Base-by-base conservation (phyloP, 2,329 filamentous ascomycete genomes). In the Nakataea oryzae region DNA sequence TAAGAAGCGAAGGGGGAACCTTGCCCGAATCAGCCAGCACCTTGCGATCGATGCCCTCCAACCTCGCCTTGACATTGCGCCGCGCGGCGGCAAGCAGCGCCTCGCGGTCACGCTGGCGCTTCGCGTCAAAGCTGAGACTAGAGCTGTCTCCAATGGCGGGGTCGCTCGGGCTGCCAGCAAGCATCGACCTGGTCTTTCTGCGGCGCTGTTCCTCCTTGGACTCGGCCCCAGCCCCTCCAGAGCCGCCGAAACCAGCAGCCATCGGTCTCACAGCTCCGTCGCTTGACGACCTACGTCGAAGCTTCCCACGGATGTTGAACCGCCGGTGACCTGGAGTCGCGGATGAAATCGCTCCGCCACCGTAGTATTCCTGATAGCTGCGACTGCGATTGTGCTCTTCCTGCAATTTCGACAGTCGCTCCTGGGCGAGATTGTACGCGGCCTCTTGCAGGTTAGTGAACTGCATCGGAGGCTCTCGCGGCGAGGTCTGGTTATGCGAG, bases 341-440 rank as follows among this genome's bases (percentile, higher is more conserved):
- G 69, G 70, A 29, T 54, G 59, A 61, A n/a, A 47, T 28, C 6
- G 34, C 24, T 26, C 17, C 96, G 28, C 50, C 29, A 47, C 88
- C 88, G 70, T 96, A 96, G 72, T 96, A 92, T 57, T 89, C 86
- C 55, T 90, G 84, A 66, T 88, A 89, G 47, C 17, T 26, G 5
- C 82, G 79, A 62, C 81, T 80, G 65, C 85, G 81, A 60, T 81
- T 76, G 67, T 87, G 80, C 63, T 93, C 87, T 62, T 89, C 83
- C 54, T 93, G 86, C 63, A 97, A 85, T 70, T 88, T 93, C 6
- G 90, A 85, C 28, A 97, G 78, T 47, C 92, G 86, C 72, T 96
- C 90, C 63, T 93, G 86, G 0, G 93, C 93, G 62, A 95, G 83
- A 69, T 87, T 92, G 69, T 95, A 91, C 0, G 93, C 93, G 7